Evolutionary conservation across 2,329 filamentous ascomycete genomes (phyloP).

Genomic region (Xylariaceae sp.): DNA sequence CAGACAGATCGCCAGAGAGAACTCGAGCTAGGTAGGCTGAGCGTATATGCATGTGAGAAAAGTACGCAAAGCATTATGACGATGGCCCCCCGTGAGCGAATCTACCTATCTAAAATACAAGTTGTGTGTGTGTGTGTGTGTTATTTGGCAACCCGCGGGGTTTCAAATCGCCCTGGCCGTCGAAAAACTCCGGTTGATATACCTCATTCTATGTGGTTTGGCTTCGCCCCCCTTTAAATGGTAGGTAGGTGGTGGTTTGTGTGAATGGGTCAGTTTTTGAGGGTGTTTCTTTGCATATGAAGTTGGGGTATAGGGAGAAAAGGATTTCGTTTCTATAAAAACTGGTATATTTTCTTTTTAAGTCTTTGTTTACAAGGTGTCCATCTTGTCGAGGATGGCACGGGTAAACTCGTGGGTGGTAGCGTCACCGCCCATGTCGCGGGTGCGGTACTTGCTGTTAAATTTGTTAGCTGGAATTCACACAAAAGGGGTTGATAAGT

Average conservation of each 20-base stretch:
- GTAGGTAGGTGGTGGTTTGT: conserved; percentile 19
- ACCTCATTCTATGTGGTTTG: conserved; percentile 25
- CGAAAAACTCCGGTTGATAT: conserved; percentile 25
- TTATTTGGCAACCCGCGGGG: conserved; percentile 20
- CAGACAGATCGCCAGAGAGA: not conserved
- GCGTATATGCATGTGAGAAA: not conserved
- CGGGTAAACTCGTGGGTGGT: conserved; percentile 94
- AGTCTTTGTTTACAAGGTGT: conserved; percentile 53
- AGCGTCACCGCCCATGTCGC: conserved; percentile 89
- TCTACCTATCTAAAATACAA: conserved; percentile 32
- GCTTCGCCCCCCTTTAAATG: conserved; percentile 28
- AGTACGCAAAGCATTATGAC: conserved; percentile 18
- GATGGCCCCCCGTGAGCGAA: conserved; percentile 21
- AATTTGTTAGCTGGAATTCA: conserved; percentile 36
- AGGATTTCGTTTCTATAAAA: conserved; percentile 6
- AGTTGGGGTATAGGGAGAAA: conserved; percentile 19
- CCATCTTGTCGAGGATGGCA: conserved; percentile 94
- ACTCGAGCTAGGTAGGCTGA: not conserved
- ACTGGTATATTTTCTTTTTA: not conserved
- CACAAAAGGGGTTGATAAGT: conserved; percentile 1
- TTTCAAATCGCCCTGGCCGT: conserved; percentile 24
- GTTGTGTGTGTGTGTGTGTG: too few relatives aligned
- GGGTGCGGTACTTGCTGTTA: conserved; percentile 73
- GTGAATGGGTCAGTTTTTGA: conserved; percentile 14
- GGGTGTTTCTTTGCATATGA: conserved; percentile 11